phyloP scores from a whole-genome alignment of 169 alveolate species.

The Plasmodium relictum region DNA sequence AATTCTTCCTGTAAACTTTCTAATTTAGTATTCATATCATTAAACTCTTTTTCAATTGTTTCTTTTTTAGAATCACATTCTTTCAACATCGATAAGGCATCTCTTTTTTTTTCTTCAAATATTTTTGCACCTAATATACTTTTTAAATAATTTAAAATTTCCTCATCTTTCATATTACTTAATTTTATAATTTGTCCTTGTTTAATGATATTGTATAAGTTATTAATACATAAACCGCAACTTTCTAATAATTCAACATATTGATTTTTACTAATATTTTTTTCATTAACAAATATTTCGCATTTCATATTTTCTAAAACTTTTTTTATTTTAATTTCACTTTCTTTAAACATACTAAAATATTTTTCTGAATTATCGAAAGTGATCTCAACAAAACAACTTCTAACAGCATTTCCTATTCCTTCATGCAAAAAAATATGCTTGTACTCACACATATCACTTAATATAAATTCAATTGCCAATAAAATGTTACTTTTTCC shows the following conservation, averaged over 20 bases:
- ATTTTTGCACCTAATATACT: constrained; percentile 74
- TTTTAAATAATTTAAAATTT: constrained; percentile 63
- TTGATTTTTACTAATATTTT: constrained; percentile 71
- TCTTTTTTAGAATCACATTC: constrained; percentile 81
- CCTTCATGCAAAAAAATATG: constrained; percentile 74
- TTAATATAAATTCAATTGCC: constrained; percentile 71
- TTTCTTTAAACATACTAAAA: constrained; percentile 77
- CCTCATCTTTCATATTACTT: constrained; percentile 76
- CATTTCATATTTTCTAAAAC: constrained; percentile 77
- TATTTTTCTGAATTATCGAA: constrained; percentile 71
- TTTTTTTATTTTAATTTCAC: constrained; percentile 67
- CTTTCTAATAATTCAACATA: constrained; percentile 76
- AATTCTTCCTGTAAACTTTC: constrained; percentile 80
- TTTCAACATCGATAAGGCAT: constrained; percentile 75
- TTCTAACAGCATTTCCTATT: constrained; percentile 73
- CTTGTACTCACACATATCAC: constrained; percentile 71
- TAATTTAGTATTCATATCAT: constrained; percentile 80
- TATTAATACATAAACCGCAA: constrained; percentile 71
- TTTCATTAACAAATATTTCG: constrained; percentile 72
- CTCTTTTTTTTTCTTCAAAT: constrained; percentile 77
- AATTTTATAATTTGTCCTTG: constrained; percentile 75
- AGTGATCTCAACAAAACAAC: constrained; percentile 66
- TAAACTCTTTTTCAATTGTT: constrained; percentile 80
- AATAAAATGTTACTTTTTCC: constrained; percentile 69
- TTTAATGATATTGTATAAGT: constrained; percentile 61